Evolutionary conservation across 2,329 filamentous ascomycete species (phyloP).

Genomic region (Calonectria ilicicola): DNA sequence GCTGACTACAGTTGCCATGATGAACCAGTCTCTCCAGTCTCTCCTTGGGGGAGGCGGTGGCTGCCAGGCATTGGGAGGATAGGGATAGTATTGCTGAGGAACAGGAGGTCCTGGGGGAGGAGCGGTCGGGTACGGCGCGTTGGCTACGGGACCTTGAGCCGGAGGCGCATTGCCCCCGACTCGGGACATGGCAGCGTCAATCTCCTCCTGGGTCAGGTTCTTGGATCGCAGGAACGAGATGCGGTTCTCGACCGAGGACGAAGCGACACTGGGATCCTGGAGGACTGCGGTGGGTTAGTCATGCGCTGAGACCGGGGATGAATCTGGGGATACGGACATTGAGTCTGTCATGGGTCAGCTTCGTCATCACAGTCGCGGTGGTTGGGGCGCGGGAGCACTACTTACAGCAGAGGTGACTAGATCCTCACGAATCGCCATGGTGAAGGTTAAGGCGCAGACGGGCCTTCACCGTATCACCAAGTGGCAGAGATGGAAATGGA

Average conservation of each 20-base stretch:
- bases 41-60: conserved; percentile 75
- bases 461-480: conserved; percentile 41
- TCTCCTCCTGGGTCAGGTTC: conserved; percentile 96
- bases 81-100: conserved; percentile 61
- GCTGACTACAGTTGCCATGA: conserved; percentile 96
- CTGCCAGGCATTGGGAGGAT: conserved; percentile 69
- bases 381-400: conserved; percentile 27
- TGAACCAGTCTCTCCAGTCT: conserved; percentile 99
- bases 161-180: conserved; percentile 70
- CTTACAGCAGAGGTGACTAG: conserved; percentile 84
- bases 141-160: conserved; percentile 43
- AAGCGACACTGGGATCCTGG: conserved; percentile 91
- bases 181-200: conserved; percentile 85
- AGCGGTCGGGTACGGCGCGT: conserved; percentile 58
- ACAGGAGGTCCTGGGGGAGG: conserved; percentile 58
- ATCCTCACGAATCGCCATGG: conserved; percentile 93
- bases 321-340: conserved; percentile 53
- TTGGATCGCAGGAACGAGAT: conserved; percentile 95
- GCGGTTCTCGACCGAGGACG: conserved; percentile 91
- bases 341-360: conserved; percentile 45
- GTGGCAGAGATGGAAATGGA: conserved; percentile 20
- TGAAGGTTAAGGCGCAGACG: conserved; percentile 32
- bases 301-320: background rate
- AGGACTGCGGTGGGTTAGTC: conserved; percentile 71
- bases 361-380: background rate